Conservation (phyloP, 1,284 basidiomycete species). For the Ceratobasidium sp. region DNA sequence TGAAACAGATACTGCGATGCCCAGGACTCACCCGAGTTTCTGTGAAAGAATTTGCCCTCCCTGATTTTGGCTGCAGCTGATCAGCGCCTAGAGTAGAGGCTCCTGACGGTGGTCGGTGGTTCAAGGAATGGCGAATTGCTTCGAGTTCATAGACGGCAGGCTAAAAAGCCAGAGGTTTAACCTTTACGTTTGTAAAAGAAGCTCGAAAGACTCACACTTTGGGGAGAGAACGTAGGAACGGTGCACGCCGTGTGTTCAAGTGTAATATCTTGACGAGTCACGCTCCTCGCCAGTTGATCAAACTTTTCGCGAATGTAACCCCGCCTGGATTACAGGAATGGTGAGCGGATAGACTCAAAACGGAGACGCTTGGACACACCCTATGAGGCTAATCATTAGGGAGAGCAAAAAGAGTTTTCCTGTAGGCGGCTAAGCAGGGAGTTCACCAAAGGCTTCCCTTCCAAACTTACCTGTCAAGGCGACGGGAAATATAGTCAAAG, state of each 20-base stretch:
- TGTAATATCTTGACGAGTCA: not conserved
- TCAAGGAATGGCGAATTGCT: not conserved
- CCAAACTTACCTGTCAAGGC: slow-evolving; percentile 5
- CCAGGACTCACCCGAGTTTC: not conserved
- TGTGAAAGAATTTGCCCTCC: not conserved
- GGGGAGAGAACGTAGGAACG: not conserved
- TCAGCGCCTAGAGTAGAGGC: not conserved
- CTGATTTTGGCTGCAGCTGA: not conserved
- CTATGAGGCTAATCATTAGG: slow-evolving; percentile 30
- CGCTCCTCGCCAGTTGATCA: not conserved
- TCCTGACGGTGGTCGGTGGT: not conserved
- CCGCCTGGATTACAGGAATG: not conserved
- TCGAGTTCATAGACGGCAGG: not conserved
- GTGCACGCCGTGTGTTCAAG: not conserved
- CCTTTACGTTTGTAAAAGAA: not conserved
- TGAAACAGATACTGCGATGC: not conserved
- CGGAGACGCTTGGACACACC: not conserved
- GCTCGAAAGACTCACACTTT: not conserved
- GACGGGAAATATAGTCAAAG: not conserved
- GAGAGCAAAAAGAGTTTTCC: slow-evolving; percentile 32
- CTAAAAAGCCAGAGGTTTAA: not conserved
- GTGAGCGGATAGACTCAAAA: not conserved
- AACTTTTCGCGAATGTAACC: slow-evolving; percentile 29
- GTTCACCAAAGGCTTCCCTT: not conserved
- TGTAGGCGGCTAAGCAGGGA: not conserved